These are phyloP conservation scores for Pseudopediastrum boryanum DNA, from an alignment of 139 green algal genomes.

Conservation along the genomic window DNA sequence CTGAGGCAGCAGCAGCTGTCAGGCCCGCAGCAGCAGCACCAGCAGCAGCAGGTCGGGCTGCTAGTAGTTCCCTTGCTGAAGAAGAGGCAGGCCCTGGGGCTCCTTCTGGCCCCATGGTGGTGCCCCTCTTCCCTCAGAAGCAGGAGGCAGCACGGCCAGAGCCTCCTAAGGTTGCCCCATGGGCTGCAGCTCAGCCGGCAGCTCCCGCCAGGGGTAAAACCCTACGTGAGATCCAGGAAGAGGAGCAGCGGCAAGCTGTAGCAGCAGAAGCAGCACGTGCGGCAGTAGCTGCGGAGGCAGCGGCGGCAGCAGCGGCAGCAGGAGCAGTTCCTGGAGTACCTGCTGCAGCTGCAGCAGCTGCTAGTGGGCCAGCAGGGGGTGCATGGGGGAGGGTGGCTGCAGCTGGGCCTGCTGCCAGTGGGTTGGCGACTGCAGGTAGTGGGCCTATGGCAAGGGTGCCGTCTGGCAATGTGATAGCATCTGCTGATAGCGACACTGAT, in stretches of 20 bases:
- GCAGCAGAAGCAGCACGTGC: conserved; percentile 23
- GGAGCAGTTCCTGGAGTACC: background rate
- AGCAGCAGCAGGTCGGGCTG: background rate
- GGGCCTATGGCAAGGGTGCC: background rate
- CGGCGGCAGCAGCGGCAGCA: conserved; percentile 38
- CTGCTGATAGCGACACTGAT: background rate
- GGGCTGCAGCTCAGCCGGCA: conserved; percentile 56
- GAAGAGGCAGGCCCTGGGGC: background rate
- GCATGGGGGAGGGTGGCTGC: conserved; percentile 42
- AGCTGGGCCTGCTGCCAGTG: background rate
- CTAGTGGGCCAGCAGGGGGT: conserved; percentile 17
- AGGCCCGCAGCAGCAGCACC: background rate
- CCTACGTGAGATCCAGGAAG: conserved; percentile 78
- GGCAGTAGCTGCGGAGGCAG: conserved; percentile 20
- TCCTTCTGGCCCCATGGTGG: conserved; percentile 6
- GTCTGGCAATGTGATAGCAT: background rate
- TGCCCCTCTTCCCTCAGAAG: conserved; percentile 23
- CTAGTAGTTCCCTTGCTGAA: background rate
- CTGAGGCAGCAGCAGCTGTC: background rate
- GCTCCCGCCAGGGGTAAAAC: conserved; percentile 50
- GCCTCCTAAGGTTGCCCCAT: conserved; percentile 60
- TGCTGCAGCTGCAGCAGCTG: conserved; percentile 35
- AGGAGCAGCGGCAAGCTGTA: conserved; percentile 68
- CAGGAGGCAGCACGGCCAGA: conserved; percentile 4
- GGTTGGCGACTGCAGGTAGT: conserved; percentile 3